These are phyloP conservation scores for Sphaerulina musiva DNA, from an alignment of 2,329 filamentous ascomycete genomes.

Conservation along the genomic window DNA sequence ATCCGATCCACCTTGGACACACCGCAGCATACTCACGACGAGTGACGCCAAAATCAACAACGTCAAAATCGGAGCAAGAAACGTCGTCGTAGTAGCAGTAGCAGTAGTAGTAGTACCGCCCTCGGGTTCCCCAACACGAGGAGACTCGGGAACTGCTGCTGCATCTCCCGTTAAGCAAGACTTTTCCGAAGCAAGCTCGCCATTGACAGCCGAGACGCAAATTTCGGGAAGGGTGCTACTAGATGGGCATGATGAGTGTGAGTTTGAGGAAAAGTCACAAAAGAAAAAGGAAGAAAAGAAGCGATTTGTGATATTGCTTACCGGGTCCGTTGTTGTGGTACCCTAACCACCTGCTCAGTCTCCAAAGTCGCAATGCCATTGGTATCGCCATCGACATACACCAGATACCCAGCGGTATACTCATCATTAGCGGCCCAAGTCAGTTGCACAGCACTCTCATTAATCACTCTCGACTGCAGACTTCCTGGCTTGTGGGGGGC, in stretches of 20 bases:
- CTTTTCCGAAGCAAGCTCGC: neutral
- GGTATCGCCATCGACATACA: neutral
- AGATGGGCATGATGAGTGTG: neutral
- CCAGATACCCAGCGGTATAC: neutral
- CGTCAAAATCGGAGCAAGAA: neutral
- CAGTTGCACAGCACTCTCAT: conserved; percentile 1
- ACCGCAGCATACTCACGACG: neutral
- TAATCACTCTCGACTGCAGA: neutral
- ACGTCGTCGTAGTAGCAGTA: neutral
- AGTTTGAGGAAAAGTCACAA: neutral
- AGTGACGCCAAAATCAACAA: neutral
- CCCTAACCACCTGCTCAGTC: neutral
- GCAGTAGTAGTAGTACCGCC: no score
- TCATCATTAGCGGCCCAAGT: neutral
- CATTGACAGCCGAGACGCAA: conserved; percentile 7
- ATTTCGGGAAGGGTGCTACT: conserved; percentile 1
- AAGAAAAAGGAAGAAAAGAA: no score
- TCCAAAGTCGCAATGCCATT: neutral
- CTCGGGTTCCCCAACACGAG: neutral
- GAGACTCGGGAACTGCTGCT: neutral
- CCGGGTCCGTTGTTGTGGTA: neutral
- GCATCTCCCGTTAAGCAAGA: neutral
- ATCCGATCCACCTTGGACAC: neutral
- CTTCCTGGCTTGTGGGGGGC: neutral
- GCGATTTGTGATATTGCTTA: neutral